phyloP scores from a whole-genome alignment of 352 stramenopile genomes.

The Pythium brassicae region DNA sequence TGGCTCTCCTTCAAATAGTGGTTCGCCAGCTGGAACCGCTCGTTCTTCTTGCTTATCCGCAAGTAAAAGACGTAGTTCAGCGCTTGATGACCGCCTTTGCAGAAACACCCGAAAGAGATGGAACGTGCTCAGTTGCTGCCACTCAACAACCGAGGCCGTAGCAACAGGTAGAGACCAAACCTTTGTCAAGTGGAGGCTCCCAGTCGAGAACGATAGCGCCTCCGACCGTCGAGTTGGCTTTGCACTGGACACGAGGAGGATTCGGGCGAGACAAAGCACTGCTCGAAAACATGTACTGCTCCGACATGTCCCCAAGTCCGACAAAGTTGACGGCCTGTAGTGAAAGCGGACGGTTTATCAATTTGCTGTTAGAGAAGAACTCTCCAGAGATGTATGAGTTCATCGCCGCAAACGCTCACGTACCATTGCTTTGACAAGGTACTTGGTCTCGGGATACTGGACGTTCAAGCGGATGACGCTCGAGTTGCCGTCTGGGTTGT shows the following conservation, averaged over 20 bases:
- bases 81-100: slow-evolving; percentile 23
- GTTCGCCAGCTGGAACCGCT: slow-evolving; percentile 24
- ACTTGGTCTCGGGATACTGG: slow-evolving; percentile 24
- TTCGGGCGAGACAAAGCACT: slow-evolving; percentile 30
- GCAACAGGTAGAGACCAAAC: slow-evolving; percentile 9
- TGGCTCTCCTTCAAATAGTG: slow-evolving; percentile 9
- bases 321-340: slow-evolving; percentile 39
- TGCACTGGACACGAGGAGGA: slow-evolving; percentile 27
- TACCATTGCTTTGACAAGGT: slow-evolving; percentile 35
- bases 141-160: background rate
- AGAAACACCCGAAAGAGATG: background rate
- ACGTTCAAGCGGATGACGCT: slow-evolving; percentile 33
- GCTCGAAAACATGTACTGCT: slow-evolving; percentile 24
- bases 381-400: background rate
- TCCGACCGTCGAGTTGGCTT: slow-evolving; percentile 19
- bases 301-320: slow-evolving; percentile 25
- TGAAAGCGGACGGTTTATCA: background rate
- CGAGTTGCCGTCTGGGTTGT: slow-evolving; percentile 6
- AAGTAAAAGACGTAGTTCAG: slow-evolving; percentile 38
- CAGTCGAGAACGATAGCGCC: slow-evolving; percentile 32
- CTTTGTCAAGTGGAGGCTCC: slow-evolving; percentile 37
- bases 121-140: background rate
- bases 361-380: background rate
- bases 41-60: slow-evolving; percentile 11
- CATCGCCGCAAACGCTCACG: background rate